Evolutionary conservation across 371 early-diverging fungal species (phyloP).

Genomic region (Amoeboaphelidium occidentale): DNA sequence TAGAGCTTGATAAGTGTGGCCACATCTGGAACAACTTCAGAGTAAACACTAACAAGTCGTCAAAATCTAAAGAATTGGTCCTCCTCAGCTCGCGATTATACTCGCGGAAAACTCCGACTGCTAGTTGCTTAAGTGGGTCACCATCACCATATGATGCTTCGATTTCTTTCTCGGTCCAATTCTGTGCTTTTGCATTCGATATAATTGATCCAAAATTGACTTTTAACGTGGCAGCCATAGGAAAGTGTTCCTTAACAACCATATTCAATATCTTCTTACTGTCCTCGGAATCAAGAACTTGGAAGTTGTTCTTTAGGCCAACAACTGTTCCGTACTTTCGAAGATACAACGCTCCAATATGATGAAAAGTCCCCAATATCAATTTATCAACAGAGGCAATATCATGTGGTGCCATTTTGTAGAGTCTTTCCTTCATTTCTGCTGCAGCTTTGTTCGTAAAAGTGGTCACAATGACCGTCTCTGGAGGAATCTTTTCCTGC

Average conservation of each 20-base stretch:
- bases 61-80: slow-evolving; percentile 23
- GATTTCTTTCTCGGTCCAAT: no score
- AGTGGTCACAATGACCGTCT: slow-evolving; percentile 24
- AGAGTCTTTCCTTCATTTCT: slow-evolving; percentile 24
- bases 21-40: slow-evolving; percentile 12
- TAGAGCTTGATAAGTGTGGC: slow-evolving; percentile 4
- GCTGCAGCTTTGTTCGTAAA: slow-evolving; percentile 38
- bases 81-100: slow-evolving; percentile 5
- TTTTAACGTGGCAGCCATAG: no score
- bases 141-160: no score
- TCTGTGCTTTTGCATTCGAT: no score
- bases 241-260: slow-evolving; percentile 2
- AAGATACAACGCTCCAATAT: slow-evolving; percentile 21
- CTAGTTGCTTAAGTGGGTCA: no score
- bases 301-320: slow-evolving; percentile 14
- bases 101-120: no score
- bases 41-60: slow-evolving; percentile 20
- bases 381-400: slow-evolving; percentile 2
- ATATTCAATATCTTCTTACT: slow-evolving; percentile 9
- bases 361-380: slow-evolving; percentile 27
- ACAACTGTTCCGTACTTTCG: slow-evolving; percentile 9
- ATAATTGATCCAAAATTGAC: no score
- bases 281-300: slow-evolving; percentile 17
- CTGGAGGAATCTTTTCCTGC: slow-evolving; percentile 12
- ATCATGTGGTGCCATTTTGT: slow-evolving; percentile 5